A percentile compares a stretch with the other conserved stretches of the same genome.
These are phyloP conservation scores for Eucalyptus grandis DNA, from an alignment of 345 rosid genomes.

Conservation along the genomic window DNA sequence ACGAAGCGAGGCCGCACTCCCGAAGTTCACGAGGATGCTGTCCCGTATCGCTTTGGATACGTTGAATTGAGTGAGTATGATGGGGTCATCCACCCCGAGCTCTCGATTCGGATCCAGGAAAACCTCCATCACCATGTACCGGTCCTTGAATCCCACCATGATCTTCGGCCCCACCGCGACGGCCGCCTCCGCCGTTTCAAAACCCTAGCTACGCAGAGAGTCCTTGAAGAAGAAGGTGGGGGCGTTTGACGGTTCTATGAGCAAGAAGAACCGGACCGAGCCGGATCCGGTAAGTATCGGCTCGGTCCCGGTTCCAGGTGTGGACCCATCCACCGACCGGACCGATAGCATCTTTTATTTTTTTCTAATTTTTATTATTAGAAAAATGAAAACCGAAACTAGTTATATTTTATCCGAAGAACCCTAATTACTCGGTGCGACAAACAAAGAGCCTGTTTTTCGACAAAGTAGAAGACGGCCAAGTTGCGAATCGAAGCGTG, in stretches of 20 bases:
- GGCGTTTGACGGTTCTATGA: background rate
- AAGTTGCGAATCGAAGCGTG: background rate
- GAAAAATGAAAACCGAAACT: background rate
- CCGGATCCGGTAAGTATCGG: background rate
- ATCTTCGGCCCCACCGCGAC: background rate
- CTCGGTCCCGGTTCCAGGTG: too few species aligned
- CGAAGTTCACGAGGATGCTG: constrained; percentile 59
- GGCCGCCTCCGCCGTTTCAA: background rate
- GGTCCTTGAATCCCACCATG: constrained; percentile 75
- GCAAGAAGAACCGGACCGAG: background rate
- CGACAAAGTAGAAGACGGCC: background rate
- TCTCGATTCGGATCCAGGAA: constrained; percentile 63
- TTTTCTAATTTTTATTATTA: too few species aligned
- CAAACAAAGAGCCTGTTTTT: background rate
- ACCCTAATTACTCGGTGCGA: background rate
- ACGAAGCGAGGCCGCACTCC: constrained; percentile 74
- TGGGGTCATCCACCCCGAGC: constrained; percentile 34
- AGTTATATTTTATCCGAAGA: too few species aligned
- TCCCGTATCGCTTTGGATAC: constrained; percentile 49
- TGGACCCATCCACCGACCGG: too few species aligned
- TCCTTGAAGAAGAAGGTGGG: accelerated
- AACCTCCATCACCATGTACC: constrained; percentile 67
- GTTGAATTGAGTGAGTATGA: constrained; percentile 55
- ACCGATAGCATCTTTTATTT: accelerated
- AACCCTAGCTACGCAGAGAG: background rate